Evolutionary conservation across 441 rosid genomes (phyloP), one percentile per base, ranked within the genome.

Genomic region (Arabidopsis hybrid): DNA sequence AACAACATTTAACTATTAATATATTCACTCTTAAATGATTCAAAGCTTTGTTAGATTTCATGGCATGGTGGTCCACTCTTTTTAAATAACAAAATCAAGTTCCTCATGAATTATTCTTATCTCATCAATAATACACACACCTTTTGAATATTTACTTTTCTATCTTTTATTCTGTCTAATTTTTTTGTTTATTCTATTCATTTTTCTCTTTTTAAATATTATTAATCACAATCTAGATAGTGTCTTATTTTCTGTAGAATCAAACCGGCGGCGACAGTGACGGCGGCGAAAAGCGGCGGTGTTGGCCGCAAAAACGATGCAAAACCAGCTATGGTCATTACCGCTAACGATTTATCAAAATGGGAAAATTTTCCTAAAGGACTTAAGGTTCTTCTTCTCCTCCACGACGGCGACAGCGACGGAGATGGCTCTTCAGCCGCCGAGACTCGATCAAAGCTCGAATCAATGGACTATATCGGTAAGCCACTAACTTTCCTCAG

Each of bases 361-460:
- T 93, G 98, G 98, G 89, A 90, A 79, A 90, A 87, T 74, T 96
- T 96, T 50, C 99, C 97, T 3, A 96, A 91, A 82, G 99, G 99
- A 72, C 98, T 96, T 74, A 83, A 81, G 76, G 88, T 93, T 76
- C 99, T 96, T 63, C 91, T 93, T 55, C 93, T 93, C 78, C 94
- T 88, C 34, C 75, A 42, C 75, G 68, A 45, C 29, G 59, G 40
- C 31, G 61, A 12, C 32, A 8, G n/a, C 26, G 38, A 10, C 26
- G 56, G 46, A n/a, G 57, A 56, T 34, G 52, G 47, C 18, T 42
- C 52, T 74, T 89, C 95, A 35, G 89, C 92, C 38, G 83, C 78
- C 0, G 90, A 90, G 70, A 85, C 88, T 72, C 88, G 83, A 81
- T 89, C 92, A 34, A 85, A 80, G 80, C 98, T 96, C 42, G 92